Evolutionary conservation across 2,329 filamentous ascomycete species (phyloP).

Genomic region (Zalaria sp.): DNA sequence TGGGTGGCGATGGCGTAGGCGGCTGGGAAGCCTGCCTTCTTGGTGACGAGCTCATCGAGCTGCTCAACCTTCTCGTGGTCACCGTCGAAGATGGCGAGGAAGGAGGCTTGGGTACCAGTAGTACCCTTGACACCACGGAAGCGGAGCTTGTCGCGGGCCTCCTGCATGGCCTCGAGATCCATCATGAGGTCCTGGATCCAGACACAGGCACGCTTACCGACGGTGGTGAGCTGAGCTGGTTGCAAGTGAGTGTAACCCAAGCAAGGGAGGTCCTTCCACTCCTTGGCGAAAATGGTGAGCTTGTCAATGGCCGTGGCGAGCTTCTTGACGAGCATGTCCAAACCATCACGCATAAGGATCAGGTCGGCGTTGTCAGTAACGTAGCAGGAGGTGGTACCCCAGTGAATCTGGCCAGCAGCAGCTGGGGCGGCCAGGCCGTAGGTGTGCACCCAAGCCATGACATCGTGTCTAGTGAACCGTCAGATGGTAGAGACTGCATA

Average conservation of each 20-base stretch:
- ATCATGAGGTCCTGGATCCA: slow-evolving; percentile 62
- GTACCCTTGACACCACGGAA: slow-evolving; percentile 66
- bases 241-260: slow-evolving; percentile 67
- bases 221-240: slow-evolving; percentile 40
- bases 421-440: slow-evolving; percentile 61
- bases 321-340: slow-evolving; percentile 65
- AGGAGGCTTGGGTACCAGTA: slow-evolving; percentile 66
- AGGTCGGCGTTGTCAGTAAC: slow-evolving; percentile 66
- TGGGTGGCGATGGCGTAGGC: slow-evolving; percentile 55
- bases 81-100: slow-evolving; percentile 53
- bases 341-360: slow-evolving; percentile 59
- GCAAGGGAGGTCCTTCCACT: slow-evolving; percentile 59
- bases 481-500: not conserved
- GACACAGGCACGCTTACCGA: slow-evolving; percentile 54
- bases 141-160: slow-evolving; percentile 50
- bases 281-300: slow-evolving; percentile 54
- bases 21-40: slow-evolving; percentile 50
- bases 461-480: slow-evolving; percentile 20
- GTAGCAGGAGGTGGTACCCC: slow-evolving; percentile 49
- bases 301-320: slow-evolving; percentile 67
- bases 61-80: slow-evolving; percentile 46
- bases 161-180: slow-evolving; percentile 61
- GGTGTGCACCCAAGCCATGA: slow-evolving; percentile 44
- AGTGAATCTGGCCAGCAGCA: slow-evolving; percentile 74
- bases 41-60: slow-evolving; percentile 48